phyloP scores from a whole-genome alignment of 2,329 filamentous ascomycete species.

The Calonectria naviculata region DNA sequence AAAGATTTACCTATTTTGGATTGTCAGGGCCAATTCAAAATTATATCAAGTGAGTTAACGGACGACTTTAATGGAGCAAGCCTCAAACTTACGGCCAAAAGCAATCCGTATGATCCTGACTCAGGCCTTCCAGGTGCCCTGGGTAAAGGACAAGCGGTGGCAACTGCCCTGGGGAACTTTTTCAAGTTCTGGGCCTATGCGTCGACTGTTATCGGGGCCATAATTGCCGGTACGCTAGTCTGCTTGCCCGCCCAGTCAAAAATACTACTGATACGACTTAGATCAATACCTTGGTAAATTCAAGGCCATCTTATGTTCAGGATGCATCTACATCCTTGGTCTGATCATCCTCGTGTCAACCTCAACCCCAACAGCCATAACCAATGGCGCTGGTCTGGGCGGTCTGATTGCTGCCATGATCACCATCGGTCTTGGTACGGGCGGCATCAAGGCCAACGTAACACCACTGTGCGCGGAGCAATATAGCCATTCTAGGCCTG shows the following conservation, averaged over 20 bases:
- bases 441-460: constrained; percentile 21
- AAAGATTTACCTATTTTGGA: constrained; percentile 44
- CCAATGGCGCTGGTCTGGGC: neutral
- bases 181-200: constrained; percentile 40
- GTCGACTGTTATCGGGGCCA: constrained; percentile 17
- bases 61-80: neutral
- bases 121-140: constrained; percentile 29
- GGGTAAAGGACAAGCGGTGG: constrained; percentile 28
- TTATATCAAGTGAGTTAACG: constrained; percentile 38
- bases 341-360: too few relatives aligned
- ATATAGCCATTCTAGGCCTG: constrained; percentile 6
- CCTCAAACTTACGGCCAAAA: neutral
- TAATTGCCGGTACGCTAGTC: constrained; percentile 5
- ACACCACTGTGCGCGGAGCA: constrained; percentile 19
- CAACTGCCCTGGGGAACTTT: constrained; percentile 36
- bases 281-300: too few relatives aligned
- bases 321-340: too few relatives aligned
- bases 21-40: constrained; percentile 45
- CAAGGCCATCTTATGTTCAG: too few relatives aligned
- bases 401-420: constrained; percentile 21
- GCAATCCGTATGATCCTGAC: constrained; percentile 33
- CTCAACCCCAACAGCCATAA: neutral
- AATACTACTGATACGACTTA: neutral
- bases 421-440: constrained; percentile 16
- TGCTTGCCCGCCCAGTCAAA: neutral